These are phyloP conservation scores for Sabuloglossum arenarium DNA, from an alignment of 495 filamentous ascomycete genomes.

Conservation along the genomic window DNA sequence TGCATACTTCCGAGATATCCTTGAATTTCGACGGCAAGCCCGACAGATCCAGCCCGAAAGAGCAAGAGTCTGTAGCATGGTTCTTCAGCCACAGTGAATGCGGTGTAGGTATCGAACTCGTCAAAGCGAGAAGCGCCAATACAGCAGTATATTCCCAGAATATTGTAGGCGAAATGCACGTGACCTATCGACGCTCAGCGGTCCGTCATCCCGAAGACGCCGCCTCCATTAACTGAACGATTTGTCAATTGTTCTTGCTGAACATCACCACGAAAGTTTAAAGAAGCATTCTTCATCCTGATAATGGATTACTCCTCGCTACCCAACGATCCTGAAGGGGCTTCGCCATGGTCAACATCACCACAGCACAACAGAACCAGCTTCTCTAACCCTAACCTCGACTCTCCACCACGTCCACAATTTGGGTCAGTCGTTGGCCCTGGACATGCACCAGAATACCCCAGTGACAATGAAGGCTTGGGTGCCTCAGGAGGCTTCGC, in stretches of 20 bases:
- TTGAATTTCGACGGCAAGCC: background rate
- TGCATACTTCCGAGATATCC: background rate
- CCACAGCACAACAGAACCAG: conserved; percentile 41
- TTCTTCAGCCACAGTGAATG: background rate
- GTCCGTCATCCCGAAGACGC: no score
- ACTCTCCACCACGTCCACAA: background rate
- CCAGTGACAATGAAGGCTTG: background rate
- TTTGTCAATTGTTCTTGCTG: background rate
- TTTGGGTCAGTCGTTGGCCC: background rate
- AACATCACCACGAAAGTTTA: background rate
- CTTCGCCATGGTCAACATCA: conserved; percentile 64
- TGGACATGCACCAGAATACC: background rate
- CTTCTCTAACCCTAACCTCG: conserved; percentile 21
- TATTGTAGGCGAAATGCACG: background rate
- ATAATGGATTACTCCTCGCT: conserved; percentile 73
- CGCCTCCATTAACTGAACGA: background rate
- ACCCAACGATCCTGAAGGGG: conserved; percentile 46
- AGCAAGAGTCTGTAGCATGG: background rate
- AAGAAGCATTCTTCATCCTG: background rate
- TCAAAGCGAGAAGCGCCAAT: background rate
- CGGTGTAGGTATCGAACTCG: no score
- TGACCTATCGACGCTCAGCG: background rate
- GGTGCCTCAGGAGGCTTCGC: background rate
- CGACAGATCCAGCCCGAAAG: conserved; percentile 1
- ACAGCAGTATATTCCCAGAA: background rate